Evolutionary conservation across 2,329 filamentous ascomycete species (phyloP).

Genomic region (Colletotrichum sp.): DNA sequence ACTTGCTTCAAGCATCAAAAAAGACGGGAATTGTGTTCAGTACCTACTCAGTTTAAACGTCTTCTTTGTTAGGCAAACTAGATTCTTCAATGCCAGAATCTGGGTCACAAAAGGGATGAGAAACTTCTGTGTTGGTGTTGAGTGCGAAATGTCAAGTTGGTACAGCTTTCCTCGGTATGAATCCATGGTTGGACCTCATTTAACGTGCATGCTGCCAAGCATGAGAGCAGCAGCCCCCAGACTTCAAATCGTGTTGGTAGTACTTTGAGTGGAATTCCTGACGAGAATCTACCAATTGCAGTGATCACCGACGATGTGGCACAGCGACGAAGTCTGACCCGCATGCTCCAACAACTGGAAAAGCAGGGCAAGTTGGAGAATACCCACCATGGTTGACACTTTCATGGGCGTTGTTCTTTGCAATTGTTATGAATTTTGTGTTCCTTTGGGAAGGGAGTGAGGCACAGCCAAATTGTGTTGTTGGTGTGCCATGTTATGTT

Average conservation of each 20-base stretch:
- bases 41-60: background rate
- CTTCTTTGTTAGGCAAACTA: background rate
- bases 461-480: background rate
- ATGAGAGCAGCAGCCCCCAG: background rate
- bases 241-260: background rate
- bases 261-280: background rate
- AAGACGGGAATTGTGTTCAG: background rate
- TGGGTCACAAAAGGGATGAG: background rate
- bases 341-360: background rate
- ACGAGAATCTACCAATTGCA: background rate
- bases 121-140: background rate
- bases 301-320: background rate
- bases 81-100: background rate
- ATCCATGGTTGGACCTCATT: background rate
- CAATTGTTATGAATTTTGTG: background rate
- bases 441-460: background rate
- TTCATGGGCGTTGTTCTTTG: background rate
- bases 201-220: background rate
- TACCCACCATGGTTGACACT: background rate
- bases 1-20: background rate
- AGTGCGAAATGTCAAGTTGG: background rate
- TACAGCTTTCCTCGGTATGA: background rate
- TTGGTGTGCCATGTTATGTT: background rate
- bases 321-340: background rate
- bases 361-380: background rate